Evolutionary conservation across 2,329 filamentous ascomycete genomes (phyloP).

Genomic region (Colletotrichum chrysophilum): DNA sequence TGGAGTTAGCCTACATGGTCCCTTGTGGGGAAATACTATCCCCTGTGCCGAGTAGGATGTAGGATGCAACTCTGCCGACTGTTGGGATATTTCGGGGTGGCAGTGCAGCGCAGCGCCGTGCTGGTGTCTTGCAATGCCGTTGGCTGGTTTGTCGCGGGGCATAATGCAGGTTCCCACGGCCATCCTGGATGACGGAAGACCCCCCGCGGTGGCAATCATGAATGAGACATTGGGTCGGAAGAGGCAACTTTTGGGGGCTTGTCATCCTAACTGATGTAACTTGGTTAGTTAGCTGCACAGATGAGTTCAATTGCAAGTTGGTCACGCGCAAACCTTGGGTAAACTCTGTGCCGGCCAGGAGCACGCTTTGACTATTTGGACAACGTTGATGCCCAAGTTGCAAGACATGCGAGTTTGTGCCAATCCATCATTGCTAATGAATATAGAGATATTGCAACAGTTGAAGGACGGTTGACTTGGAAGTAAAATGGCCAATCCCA

Average conservation of each 20-base stretch:
- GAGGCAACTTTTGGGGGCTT: neutral
- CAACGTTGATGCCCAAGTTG: neutral
- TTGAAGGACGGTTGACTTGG: neutral
- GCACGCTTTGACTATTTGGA: neutral
- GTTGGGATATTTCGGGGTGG: neutral
- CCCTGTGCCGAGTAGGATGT: neutral
- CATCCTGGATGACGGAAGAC: neutral
- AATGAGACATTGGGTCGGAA: neutral
- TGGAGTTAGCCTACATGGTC: neutral
- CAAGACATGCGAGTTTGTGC: neutral
- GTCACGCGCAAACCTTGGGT: neutral
- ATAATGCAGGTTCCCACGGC: neutral
- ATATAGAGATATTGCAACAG: neutral
- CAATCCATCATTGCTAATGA: neutral
- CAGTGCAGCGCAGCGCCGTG: neutral
- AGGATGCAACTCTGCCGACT: neutral
- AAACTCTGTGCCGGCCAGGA: neutral
- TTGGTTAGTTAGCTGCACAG: neutral
- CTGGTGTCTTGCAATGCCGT: neutral
- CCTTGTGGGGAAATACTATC: neutral
- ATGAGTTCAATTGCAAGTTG: neutral
- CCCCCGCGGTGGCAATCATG: neutral
- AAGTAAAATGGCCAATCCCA: neutral
- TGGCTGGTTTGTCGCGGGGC: neutral
- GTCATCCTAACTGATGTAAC: neutral